Evolutionary conservation across 768 basidiomycete genomes (phyloP).

Genomic region (Chlorophyllum brunneum): DNA sequence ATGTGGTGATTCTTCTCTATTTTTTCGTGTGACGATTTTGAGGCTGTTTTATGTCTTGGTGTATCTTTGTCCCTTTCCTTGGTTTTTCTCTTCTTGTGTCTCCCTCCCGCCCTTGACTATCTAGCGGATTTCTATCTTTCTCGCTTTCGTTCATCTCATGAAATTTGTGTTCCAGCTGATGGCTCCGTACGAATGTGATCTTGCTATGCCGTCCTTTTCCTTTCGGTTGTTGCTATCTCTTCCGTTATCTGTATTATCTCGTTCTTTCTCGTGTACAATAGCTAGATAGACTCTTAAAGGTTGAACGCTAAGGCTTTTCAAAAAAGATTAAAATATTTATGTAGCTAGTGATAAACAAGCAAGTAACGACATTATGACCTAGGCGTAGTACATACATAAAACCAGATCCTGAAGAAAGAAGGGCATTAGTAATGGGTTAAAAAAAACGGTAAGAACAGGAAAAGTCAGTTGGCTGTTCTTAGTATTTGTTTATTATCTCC

Average conservation of each 20-base stretch:
- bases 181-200: no score
- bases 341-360: not conserved
- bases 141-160: not conserved
- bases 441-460: slow-evolving; percentile 1
- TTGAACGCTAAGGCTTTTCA: not conserved
- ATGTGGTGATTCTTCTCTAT: slow-evolving; percentile 1
- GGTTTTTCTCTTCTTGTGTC: not conserved
- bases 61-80: not conserved
- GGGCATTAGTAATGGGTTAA: slow-evolving; percentile 1
- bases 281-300: not conserved
- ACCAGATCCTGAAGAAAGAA: not conserved
- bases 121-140: not conserved
- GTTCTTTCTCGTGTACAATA: slow-evolving; percentile 4
- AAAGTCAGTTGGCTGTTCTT: slow-evolving; percentile 62
- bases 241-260: slow-evolving; percentile 6
- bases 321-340: not conserved
- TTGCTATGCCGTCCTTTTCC: not conserved
- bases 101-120: not conserved
- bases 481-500: slow-evolving; percentile 44
- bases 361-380: no score
- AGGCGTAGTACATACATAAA: not conserved
- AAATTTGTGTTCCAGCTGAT: not conserved
- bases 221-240: not conserved
- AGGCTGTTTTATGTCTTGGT: not conserved
- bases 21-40: no score